Percentiles rank a stretch among this genome's conserved stretches.
These are phyloP conservation scores for Colletotrichum gigasporum DNA, from an alignment of 2,329 filamentous ascomycete species.

Conservation along the genomic window DNA sequence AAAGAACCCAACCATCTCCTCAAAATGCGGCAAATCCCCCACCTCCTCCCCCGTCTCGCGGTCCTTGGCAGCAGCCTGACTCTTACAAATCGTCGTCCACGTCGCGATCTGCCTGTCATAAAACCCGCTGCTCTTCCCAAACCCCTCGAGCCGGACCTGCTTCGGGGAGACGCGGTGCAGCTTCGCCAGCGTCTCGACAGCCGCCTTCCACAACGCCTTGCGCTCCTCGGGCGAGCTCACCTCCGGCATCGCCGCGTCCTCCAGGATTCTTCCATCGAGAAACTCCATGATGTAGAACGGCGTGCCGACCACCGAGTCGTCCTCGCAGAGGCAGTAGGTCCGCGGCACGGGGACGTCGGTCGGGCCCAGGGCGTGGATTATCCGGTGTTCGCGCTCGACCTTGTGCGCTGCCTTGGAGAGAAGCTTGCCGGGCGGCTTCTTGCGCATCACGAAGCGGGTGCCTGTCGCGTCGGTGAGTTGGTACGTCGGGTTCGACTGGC, in stretches of 20 bases:
- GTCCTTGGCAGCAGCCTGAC: constrained; percentile 80
- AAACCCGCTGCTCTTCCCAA: constrained; percentile 80
- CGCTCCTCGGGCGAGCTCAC: constrained; percentile 73
- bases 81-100: constrained; percentile 79
- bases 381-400: constrained; percentile 93
- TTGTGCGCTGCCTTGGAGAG: constrained; percentile 94
- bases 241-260: constrained; percentile 83
- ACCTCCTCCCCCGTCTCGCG: constrained; percentile 80
- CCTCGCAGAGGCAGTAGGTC: constrained; percentile 87
- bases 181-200: constrained; percentile 82
- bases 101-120: constrained; percentile 88
- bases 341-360: constrained; percentile 89
- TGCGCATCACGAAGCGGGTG: constrained; percentile 86
- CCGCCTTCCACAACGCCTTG: constrained; percentile 84
- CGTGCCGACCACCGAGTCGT: constrained; percentile 81
- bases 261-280: constrained; percentile 91
- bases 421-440: constrained; percentile 96
- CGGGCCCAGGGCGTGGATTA: constrained; percentile 81
- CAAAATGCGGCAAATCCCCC: constrained; percentile 84
- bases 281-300: constrained; percentile 99
- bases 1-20: constrained; percentile 84
- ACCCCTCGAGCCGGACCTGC: constrained; percentile 74
- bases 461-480: constrained; percentile 80
- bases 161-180: constrained; percentile 80
- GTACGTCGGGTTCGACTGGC: constrained; percentile 97